Percentiles rank a stretch among this genome's conserved stretches.
Evolutionary conservation across 306 rosid species (phyloP).

Genomic region (Fragaria vesca): DNA sequence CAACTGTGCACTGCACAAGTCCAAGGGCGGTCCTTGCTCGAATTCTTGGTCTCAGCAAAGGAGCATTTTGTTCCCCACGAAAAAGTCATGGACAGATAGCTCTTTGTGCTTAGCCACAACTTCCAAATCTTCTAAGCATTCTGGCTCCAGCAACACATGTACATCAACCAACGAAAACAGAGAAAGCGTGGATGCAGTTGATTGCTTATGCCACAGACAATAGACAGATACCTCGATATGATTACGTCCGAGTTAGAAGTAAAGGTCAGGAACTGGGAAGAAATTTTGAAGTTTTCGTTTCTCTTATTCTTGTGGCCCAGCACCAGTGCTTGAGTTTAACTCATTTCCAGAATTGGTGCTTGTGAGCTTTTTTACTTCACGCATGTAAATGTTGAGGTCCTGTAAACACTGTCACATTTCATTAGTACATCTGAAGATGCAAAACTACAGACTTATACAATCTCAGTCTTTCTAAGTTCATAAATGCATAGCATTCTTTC

Average conservation of each 20-base stretch:
- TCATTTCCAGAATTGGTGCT: conserved; percentile 3
- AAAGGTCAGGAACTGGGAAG: conserved; percentile 5
- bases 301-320: conserved; percentile 1
- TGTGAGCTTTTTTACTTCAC: background rate
- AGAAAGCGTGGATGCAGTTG: background rate
- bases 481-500: background rate
- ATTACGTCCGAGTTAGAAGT: background rate
- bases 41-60: background rate
- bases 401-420: background rate
- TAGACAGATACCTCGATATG: background rate
- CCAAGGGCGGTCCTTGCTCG: background rate
- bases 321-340: background rate
- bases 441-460: background rate
- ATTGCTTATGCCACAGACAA: background rate
- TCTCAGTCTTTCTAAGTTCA: background rate
- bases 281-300: conserved; percentile 1
- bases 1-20: conserved; percentile 28
- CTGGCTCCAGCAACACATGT: background rate
- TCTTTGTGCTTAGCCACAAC: background rate
- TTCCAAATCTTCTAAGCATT: background rate
- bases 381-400: conserved; percentile 5
- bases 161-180: background rate
- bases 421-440: background rate
- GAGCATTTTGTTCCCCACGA: conserved; percentile 31
- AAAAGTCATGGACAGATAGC: background rate